Evolutionary conservation across 2,329 filamentous ascomycete species (phyloP).

Genomic region (Gaeumannomyces tritici): DNA sequence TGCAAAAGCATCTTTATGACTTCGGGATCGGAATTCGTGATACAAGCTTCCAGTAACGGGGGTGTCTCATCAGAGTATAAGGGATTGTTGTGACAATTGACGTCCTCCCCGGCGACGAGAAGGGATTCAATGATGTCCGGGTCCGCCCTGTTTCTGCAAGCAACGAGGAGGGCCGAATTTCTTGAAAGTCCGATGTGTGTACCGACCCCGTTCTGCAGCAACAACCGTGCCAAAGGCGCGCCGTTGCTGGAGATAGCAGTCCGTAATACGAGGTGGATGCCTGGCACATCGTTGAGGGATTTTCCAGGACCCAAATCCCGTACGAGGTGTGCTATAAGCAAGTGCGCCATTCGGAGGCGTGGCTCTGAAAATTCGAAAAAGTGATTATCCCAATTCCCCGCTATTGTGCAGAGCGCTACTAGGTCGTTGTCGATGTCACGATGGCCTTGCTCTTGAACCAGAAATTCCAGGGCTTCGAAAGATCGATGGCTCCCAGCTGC

Average conservation of each 20-base stretch:
- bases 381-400: no score
- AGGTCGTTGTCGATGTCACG: not conserved
- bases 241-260: no score
- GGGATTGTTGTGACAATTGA: not conserved
- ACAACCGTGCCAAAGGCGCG: not conserved
- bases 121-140: no score
- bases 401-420: no score
- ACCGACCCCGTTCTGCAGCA: not conserved
- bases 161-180: no score
- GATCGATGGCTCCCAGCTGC: not conserved
- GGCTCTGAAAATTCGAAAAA: no score
- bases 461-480: not conserved
- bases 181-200: no score
- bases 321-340: not conserved
- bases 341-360: not conserved
- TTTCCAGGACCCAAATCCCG: not conserved
- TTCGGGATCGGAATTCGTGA: not conserved
- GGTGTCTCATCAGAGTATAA: not conserved
- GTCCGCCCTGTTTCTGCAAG: no score
- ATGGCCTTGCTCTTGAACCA: not conserved
- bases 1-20: not conserved
- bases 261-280: not conserved
- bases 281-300: not conserved
- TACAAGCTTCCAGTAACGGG: not conserved
- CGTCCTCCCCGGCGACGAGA: no score